These are phyloP conservation scores for Daldinia grandis DNA, from an alignment of 495 filamentous ascomycete genomes.

Conservation along the genomic window DNA sequence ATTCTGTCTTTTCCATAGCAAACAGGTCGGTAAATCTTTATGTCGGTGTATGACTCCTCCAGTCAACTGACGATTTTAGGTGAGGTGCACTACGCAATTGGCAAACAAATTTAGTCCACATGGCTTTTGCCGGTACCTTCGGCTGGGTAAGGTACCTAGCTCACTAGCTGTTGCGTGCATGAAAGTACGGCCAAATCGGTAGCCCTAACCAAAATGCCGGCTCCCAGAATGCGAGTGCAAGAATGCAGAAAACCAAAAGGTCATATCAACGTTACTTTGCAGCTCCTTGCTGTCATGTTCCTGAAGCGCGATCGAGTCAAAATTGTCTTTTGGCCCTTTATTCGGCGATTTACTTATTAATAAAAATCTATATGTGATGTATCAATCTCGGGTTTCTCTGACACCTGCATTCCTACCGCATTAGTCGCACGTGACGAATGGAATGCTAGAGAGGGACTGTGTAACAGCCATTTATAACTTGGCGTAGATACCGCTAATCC, in stretches of 20 bases:
- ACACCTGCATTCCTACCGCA: neutral
- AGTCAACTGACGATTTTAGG: constrained; percentile 2
- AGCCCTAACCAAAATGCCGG: constrained; percentile 37
- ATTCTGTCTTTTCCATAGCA: neutral
- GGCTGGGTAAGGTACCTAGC: constrained; percentile 40
- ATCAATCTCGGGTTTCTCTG: neutral
- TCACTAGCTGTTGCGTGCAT: constrained; percentile 42
- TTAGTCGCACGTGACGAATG: neutral
- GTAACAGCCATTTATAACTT: neutral
- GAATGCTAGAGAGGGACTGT: neutral
- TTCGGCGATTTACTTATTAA: constrained; percentile 4
- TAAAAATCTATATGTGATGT: neutral
- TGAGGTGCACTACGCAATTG: constrained; percentile 8
- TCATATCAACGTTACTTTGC: constrained; percentile 40
- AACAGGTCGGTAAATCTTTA: neutral
- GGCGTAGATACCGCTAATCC: neutral
- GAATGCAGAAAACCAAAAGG: constrained; percentile 24
- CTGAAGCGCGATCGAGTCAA: neutral
- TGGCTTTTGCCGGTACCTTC: constrained; percentile 32
- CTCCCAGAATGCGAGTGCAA: constrained; percentile 19
- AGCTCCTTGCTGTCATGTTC: constrained; percentile 15
- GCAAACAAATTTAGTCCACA: constrained; percentile 33
- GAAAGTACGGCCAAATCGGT: constrained; percentile 30
- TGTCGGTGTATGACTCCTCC: constrained; percentile 19
- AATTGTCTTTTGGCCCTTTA: neutral